A percentile compares a stretch with the other conserved stretches of the same genome.
Evolutionary conservation across 2,329 filamentous ascomycete species (phyloP).

Genomic region (Arachnomyces sp.): DNA sequence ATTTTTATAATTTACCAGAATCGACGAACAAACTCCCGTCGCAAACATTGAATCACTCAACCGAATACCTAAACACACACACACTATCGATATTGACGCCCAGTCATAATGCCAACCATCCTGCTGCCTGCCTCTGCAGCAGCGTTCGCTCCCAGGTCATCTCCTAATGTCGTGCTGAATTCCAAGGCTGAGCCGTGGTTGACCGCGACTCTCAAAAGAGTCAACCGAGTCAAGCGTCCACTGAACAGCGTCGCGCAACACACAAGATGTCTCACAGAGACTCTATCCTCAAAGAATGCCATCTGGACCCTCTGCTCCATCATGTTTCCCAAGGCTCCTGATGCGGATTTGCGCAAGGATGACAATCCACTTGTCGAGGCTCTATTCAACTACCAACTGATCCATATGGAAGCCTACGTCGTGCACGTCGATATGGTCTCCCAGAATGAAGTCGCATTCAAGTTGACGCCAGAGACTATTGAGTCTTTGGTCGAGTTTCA

Average conservation of each 20-base stretch:
- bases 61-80: conserved; percentile 11
- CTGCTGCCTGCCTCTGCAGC: conserved; percentile 91
- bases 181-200: conserved; percentile 94
- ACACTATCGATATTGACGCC: conserved; percentile 44
- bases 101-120: conserved; percentile 74
- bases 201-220: conserved; percentile 90
- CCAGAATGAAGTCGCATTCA: conserved; percentile 95
- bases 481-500: conserved; percentile 90
- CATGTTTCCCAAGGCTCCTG: conserved; percentile 84
- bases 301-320: conserved; percentile 92
- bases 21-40: conserved; percentile 34
- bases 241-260: conserved; percentile 96
- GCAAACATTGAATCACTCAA: no score
- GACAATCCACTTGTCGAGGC: conserved; percentile 76
- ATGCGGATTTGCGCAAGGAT: conserved; percentile 75
- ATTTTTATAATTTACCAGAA: conserved; percentile 18
- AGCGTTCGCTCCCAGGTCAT: conserved; percentile 88
- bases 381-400: conserved; percentile 83
- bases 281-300: conserved; percentile 76
- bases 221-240: conserved; percentile 93
- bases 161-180: conserved; percentile 88
- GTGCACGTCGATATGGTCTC: conserved; percentile 99
- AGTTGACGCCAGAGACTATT: conserved; percentile 91
- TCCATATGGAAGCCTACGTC: conserved; percentile 94
- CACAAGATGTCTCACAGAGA: conserved; percentile 90